A percentile compares a stretch with the other conserved stretches of the same genome.
These are phyloP conservation scores for Xeromyces bisporus DNA, from an alignment of 495 filamentous ascomycete species.

Conservation along the genomic window DNA sequence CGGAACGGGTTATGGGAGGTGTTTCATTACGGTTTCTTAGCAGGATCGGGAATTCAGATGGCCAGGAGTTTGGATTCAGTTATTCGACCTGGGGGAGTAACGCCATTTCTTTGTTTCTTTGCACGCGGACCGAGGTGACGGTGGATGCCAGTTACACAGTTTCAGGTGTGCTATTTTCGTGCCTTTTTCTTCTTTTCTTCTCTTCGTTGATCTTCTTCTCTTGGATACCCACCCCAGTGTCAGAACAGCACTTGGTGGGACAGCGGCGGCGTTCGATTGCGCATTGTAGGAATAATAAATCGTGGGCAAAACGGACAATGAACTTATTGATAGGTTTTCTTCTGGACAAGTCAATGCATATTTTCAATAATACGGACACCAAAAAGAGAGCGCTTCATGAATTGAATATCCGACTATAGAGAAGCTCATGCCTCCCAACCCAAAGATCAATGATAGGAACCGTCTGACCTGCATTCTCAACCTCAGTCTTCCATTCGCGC, in stretches of 20 bases:
- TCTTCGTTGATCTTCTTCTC: slow-evolving; percentile 9
- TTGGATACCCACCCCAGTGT: slow-evolving; percentile 21
- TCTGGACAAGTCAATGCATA: no score
- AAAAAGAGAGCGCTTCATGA: no score
- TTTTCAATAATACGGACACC: no score
- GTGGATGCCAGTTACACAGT: slow-evolving; percentile 7
- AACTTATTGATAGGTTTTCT: no score
- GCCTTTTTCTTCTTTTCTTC: slow-evolving; percentile 5
- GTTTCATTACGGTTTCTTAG: slow-evolving; percentile 2
- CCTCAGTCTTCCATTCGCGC: slow-evolving; percentile 36
- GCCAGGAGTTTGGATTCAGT: not conserved
- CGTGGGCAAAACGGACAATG: no score
- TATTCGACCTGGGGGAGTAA: not conserved
- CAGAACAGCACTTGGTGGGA: slow-evolving; percentile 9
- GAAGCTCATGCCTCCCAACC: slow-evolving; percentile 83
- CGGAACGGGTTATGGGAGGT: not conserved
- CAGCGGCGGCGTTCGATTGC: slow-evolving; percentile 3
- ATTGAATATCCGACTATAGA: slow-evolving; percentile 96
- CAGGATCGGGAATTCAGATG: slow-evolving; percentile 1
- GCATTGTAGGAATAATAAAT: slow-evolving; percentile 20
- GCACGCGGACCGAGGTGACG: slow-evolving; percentile 9
- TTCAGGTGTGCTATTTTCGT: slow-evolving; percentile 3
- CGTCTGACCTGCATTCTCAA: slow-evolving; percentile 71
- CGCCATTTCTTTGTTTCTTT: slow-evolving; percentile 6
- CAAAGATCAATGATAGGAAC: slow-evolving; percentile 84